phyloP scores from a whole-genome alignment of 2,329 filamentous ascomycete genomes.

The Cytospora schulzeri region DNA sequence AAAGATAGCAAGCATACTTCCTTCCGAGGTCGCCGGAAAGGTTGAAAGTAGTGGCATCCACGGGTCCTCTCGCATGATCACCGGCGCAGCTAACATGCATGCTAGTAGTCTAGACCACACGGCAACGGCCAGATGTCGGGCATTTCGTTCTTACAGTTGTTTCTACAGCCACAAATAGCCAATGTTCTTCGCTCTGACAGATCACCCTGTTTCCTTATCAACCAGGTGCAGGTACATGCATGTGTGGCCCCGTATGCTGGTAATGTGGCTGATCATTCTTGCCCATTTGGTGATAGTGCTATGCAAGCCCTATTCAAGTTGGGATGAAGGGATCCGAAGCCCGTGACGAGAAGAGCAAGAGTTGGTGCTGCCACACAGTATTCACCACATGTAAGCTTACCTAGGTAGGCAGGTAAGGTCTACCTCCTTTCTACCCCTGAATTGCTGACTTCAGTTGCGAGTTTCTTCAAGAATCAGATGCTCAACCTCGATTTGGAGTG shows the following conservation, averaged over 20 bases:
- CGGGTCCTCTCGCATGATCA: neutral
- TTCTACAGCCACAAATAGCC: neutral
- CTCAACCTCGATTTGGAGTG: neutral
- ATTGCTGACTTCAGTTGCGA: neutral
- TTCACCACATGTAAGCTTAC: neutral
- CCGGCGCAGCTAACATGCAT: neutral
- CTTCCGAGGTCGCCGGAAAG: no score
- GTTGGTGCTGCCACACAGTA: no score
- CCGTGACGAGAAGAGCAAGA: neutral
- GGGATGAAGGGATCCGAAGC: neutral
- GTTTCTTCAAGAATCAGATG: neutral
- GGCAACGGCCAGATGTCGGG: neutral
- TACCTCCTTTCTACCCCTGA: neutral
- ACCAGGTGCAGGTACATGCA: neutral
- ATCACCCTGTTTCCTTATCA: neutral
- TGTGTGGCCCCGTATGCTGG: neutral
- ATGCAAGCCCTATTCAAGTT: neutral
- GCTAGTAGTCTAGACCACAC: neutral
- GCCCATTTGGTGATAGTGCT: neutral
- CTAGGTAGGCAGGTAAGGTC: neutral
- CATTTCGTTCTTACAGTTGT: neutral
- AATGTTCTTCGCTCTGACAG: neutral
- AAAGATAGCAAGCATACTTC: neutral
- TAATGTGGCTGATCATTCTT: neutral
- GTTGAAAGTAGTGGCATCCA: no score